Conservation (phyloP, 176 grass and related monocot genomes). For the Ampelocalamus luodianensis region DNA sequence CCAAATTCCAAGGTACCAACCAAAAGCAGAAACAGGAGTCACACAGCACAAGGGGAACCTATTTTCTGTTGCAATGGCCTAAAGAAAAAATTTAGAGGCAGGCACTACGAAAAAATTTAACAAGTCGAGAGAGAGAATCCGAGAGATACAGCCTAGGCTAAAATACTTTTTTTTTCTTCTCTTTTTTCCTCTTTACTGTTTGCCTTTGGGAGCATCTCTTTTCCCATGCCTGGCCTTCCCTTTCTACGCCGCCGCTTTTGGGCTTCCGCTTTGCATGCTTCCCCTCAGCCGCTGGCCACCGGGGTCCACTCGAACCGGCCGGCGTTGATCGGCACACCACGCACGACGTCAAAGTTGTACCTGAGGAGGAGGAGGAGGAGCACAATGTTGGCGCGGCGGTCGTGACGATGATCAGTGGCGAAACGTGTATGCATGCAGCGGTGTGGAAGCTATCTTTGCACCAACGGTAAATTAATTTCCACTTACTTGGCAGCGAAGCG, state of each 20-base stretch:
- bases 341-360: conserved; percentile 83
- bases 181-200: not conserved
- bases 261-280: not conserved
- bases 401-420: not conserved
- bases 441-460: not conserved
- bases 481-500: conserved; percentile 72
- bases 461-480: not conserved
- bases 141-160: not conserved
- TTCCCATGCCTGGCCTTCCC: not conserved
- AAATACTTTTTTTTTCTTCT: conserved; percentile 22
- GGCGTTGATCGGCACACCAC: conserved; percentile 50
- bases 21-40: conserved; percentile 33
- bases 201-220: not conserved
- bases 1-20: conserved; percentile 13
- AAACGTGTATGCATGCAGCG: not conserved
- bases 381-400: not conserved
- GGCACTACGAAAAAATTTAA: not conserved
- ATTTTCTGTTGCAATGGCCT: not conserved
- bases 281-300: conserved; percentile 32
- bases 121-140: not conserved
- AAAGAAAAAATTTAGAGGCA: not conserved
- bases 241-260: conserved; percentile 2
- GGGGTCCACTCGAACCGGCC: conserved; percentile 74
- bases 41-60: not conserved
- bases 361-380: conserved; percentile 23